Evolutionary conservation across 2,329 filamentous ascomycete genomes (phyloP), one percentile per base, ranked within the genome.

Genomic region (Coniochaeta ligniaria): DNA sequence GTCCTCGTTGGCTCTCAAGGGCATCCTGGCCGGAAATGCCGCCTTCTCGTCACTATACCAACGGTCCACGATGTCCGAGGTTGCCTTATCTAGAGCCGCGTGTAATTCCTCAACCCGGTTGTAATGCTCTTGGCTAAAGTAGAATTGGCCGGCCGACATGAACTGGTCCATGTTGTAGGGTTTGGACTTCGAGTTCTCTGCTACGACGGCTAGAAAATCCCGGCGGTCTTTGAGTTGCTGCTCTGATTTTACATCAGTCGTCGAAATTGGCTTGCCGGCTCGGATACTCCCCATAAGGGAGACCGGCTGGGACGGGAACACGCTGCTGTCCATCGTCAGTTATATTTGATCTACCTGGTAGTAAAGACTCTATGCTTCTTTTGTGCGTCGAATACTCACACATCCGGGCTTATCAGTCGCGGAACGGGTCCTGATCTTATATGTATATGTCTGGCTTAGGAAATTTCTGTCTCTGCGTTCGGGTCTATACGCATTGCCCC

Each of bases 1-100:
- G 38, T 58, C 56, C 38, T 58, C 56, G 38, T 43, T 58, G 3
- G 6, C 56, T 22, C 56, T 58, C 14, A 58, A 31, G 6, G 56
- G 56, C 56, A 58, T 45, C 22, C 56, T 58, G 6, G 33, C 33
- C 2, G 56, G 33, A 26, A 58, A 58, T 33, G n/a, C 6, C 16
- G 33, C 33, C 14, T 58, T 45, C 56, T 58, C 56, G 22, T 58
- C 56, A 28, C 56, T 58, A 20, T 58, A 58, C 56, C 56, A 58
- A 14, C 56, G 56, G 22, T 58, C 56, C 35, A 58, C 56, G 8
- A 58, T 58, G 56, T 58, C 56, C 36, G 56, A 45, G 4, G 26
- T 31, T 45, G 56, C 56, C 24, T 58, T 58, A n/a, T 58, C 56
- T 24, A 58, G 24, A 24, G 56, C 35, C 4, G 16, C 8, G 22